Conservation (phyloP, 1,139 yeast genomes). For the Geotrichum australiense region DNA sequence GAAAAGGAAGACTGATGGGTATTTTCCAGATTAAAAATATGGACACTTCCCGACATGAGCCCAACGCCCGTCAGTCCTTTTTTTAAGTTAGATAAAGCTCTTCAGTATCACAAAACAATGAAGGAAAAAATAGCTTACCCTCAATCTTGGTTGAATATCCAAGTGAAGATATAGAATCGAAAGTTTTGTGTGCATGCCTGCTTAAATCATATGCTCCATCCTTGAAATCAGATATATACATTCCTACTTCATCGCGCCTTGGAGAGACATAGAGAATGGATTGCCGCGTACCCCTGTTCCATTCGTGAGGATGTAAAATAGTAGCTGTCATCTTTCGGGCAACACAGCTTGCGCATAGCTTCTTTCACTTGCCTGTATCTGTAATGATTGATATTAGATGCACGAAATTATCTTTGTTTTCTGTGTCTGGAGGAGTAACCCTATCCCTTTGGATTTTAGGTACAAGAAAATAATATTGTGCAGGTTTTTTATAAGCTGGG, state of each 20-base stretch:
- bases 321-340: conserved; percentile 42
- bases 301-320: conserved; percentile 49
- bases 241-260: conserved; percentile 57
- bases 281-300: conserved; percentile 53
- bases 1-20: conserved; percentile 38
- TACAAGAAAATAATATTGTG: too few species aligned
- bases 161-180: conserved; percentile 65
- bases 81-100: neutral
- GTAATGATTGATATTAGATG: too few species aligned
- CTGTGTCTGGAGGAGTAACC: too few species aligned
- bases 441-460: too few species aligned
- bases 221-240: conserved; percentile 46
- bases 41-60: conserved; percentile 60
- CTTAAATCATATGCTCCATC: conserved; percentile 19
- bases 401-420: too few species aligned
- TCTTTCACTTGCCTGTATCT: too few species aligned
- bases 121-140: conserved; percentile 34
- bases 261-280: conserved; percentile 60
- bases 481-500: too few species aligned
- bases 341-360: too few species aligned
- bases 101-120: neutral
- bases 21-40: conserved; percentile 53
- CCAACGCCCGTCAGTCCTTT: conserved; percentile 56
- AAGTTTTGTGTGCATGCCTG: conserved; percentile 45
- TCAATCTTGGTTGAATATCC: conserved; percentile 52